Base-by-base conservation (phyloP, 441 rosid species). In the Bocquillonia castaneifolia region DNA sequence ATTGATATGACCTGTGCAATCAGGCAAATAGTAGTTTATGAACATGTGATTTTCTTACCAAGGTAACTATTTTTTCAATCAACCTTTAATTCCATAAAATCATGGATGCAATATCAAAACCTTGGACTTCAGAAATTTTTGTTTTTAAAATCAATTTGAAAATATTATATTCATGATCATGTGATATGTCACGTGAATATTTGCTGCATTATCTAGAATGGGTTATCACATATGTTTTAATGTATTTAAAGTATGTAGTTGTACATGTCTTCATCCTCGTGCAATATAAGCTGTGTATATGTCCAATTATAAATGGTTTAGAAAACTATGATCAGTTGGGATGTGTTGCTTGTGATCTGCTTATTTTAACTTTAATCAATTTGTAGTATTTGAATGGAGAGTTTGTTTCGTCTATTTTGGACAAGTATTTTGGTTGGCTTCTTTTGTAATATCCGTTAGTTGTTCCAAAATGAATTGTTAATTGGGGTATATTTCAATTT, bases 401-500 rank as follows among this genome's bases (percentile, higher is more conserved):
- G 20, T 10, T 18, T 47, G 37, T 51, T n/a, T 29, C 13, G 1
- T 14, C 13, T 22, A 8, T 47, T n/a, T 36, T 8, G 20, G 10
- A 8, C 13, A n/a, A n/a, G n/a, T 5, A 22, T 34, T 57, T 17
- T n/a, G n/a, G 55, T 36, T 50, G 18, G 34, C 28, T 65, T 7
- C 32, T 61, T n/a, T 0, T 59, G 14, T 31, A 9, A 3, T 22
- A n/a, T 62, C 47, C 55, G 47, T 64, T 69, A 36, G 62, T 44
- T 17, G 47, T 64, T 29, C 28, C 36, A 52, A 73, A 36, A 9
- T 42, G 68, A 25, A 60, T 64, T 10, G 36, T 59, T 70, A 50
- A 68, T 64, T 28, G 18, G 25, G 13, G 65, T 69, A 42, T 69
- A 20, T 80, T 72, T 29, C 64, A 37, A 63, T 80, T 77, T 39